Evolutionary conservation across 108 stramenopile species (phyloP), one percentile per base, ranked within the genome.

Genomic region (Pseudonitzschia delicatissima): DNA sequence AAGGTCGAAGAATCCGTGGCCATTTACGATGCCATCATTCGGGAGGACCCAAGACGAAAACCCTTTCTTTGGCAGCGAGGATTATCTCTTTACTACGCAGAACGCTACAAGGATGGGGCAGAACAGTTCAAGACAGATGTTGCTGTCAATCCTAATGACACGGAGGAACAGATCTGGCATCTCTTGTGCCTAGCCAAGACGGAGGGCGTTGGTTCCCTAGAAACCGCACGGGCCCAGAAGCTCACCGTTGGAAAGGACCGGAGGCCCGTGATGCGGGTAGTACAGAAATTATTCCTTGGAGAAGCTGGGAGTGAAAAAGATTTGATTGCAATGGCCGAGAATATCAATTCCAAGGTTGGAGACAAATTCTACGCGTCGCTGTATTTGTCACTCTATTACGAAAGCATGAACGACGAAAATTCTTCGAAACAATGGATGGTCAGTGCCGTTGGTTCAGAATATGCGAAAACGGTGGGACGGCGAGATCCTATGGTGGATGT

Each of bases 111-210:
- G 23, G 77, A 84, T 21, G 78, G 72, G 11, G 57, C 67, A 15
- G 40, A 67, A 34, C 78, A 74, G 42, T 67, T 74, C 44, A 36
- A 36, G 1, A 64, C 65, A 21, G 72, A 73, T 35, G 72, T 73
- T 32, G 55, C 64, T 35, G 39, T 40, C 0, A 66, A 55, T 49
- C 72, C 72, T 6, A 35, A 65, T 35, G 89, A 91, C 70, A 84
- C 83, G 48, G 89, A 91, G 76, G 89, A 91, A 62, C 85, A 87
- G 68, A 86, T 87, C 6, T 91, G 89, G 89, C 86, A 91, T 80
- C 80, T 87, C 75, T 85, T 84, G 0, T 84, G 84, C 51, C 48
- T 78, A 45, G 32, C 73, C 17, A 74, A 81, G 37, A 66, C 76
- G 36, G 67, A 75, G 45, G 63, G 72, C 5, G 26, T 51, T 5